phyloP scores from a whole-genome alignment of 2,329 filamentous ascomycete species.

The Paradendryphiella salina region DNA sequence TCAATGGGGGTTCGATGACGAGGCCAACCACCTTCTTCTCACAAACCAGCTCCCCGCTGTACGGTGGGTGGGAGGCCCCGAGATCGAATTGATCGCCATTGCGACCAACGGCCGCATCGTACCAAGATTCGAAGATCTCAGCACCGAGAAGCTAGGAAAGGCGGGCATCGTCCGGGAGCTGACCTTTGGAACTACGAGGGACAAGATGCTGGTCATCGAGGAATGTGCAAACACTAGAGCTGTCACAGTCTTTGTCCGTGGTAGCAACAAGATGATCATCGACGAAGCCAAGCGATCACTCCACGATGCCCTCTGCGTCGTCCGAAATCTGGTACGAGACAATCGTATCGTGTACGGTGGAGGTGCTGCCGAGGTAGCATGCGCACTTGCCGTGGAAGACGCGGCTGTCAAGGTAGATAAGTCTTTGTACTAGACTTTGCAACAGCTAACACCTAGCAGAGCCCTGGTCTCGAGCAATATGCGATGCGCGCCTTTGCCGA shows the following conservation, averaged over 20 bases:
- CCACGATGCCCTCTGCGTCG: constrained; percentile 96
- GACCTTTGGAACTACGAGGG: constrained; percentile 93
- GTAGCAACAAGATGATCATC: constrained; percentile 99
- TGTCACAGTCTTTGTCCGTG: constrained; percentile 93
- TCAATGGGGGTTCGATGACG: constrained; percentile 99
- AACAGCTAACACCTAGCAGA: constrained; percentile 53
- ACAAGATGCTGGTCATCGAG: constrained; percentile 99
- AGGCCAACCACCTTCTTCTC: constrained; percentile 94
- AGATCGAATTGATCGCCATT: constrained; percentile 98
- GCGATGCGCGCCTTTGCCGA: constrained; percentile 98
- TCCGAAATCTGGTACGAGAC: constrained; percentile 92
- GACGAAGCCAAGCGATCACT: constrained; percentile 97
- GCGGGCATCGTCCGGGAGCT: constrained; percentile 92
- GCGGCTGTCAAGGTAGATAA: constrained; percentile 73
- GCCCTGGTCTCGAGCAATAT: constrained; percentile 96
- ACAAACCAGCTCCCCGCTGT: constrained; percentile 96
- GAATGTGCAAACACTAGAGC: constrained; percentile 97
- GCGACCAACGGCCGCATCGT: constrained; percentile 98
- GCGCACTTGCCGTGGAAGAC: constrained; percentile 93
- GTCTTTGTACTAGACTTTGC: not conserved
- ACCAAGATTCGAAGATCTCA: constrained; percentile 93
- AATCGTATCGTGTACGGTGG: constrained; percentile 98
- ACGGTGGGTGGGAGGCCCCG: constrained; percentile 95
- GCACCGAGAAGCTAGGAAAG: constrained; percentile 82
- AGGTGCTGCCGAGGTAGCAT: constrained; percentile 95